A percentile compares a stretch with the other conserved stretches of the same genome.
Conservation (phyloP, 768 basidiomycete genomes). For the Neoboletus magnificus region DNA sequence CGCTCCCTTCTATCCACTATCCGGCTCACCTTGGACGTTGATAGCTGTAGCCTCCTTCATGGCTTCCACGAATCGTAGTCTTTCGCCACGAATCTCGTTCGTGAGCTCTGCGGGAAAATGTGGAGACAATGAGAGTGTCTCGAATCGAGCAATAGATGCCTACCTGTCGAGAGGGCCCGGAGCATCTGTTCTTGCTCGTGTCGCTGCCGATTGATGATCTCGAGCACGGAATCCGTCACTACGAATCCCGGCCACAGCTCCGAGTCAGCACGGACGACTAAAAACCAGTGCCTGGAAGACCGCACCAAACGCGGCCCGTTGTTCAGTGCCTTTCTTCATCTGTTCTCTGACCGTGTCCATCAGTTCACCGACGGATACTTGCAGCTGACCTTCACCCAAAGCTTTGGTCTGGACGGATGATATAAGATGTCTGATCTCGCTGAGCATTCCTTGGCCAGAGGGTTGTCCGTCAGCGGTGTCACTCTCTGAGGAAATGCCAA, state of each 20-base stretch:
- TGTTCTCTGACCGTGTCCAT: constrained; percentile 41
- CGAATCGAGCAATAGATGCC: constrained; percentile 3
- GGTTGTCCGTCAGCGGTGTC: constrained; percentile 9
- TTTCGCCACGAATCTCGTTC: constrained; percentile 80
- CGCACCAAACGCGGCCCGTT: constrained; percentile 40
- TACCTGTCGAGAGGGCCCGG: constrained; percentile 62
- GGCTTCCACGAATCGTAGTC: constrained; percentile 86
- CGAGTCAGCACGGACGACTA: constrained; percentile 11
- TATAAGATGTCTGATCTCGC: constrained; percentile 36
- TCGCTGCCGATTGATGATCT: constrained; percentile 64
- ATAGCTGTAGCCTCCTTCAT: constrained; percentile 92
- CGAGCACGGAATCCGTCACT: constrained; percentile 59
- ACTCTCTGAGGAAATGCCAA: constrained; percentile 39
- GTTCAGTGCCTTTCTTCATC: constrained; percentile 36
- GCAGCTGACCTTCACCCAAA: constrained; percentile 30
- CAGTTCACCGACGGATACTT: constrained; percentile 35
- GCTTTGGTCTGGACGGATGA: constrained; percentile 32
- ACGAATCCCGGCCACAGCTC: constrained; percentile 4
- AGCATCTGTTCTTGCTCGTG: constrained; percentile 72
- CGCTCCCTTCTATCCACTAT: neutral
- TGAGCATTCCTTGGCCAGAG: constrained; percentile 29
- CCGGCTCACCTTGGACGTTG: constrained; percentile 66
- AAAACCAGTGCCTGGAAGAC: constrained; percentile 1
- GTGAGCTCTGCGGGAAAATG: constrained; percentile 55
- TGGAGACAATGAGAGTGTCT: neutral